Evolutionary conservation across 2,329 filamentous ascomycete genomes (phyloP).

Genomic region (Colletotrichum camelliae): DNA sequence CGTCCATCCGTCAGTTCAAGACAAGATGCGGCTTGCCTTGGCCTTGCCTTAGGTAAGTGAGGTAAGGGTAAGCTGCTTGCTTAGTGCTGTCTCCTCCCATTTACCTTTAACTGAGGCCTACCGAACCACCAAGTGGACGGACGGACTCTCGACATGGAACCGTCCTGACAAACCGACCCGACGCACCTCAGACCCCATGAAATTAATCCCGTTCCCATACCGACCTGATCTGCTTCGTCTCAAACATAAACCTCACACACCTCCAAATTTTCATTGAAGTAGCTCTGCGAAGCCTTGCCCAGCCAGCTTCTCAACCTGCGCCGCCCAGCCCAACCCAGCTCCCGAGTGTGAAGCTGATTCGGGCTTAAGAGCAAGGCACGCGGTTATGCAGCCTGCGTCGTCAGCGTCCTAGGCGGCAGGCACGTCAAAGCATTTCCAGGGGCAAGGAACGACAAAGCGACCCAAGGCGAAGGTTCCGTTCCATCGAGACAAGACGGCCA

Average conservation of each 20-base stretch:
- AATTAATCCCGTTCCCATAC: slow-evolving; percentile 16
- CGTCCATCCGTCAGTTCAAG: background rate
- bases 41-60: background rate
- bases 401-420: slow-evolving; percentile 12
- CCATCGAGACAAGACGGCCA: background rate
- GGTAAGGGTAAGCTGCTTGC: slow-evolving; percentile 13
- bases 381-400: slow-evolving; percentile 14
- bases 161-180: slow-evolving; percentile 7
- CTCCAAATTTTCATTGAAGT: background rate
- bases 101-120: slow-evolving; percentile 6
- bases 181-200: slow-evolving; percentile 14
- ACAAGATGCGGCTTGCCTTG: background rate
- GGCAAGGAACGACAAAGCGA: background rate
- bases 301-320: background rate
- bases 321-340: background rate
- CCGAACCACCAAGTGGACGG: slow-evolving; percentile 2
- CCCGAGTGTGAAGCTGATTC: background rate
- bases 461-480: background rate
- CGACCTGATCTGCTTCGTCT: slow-evolving; percentile 8
- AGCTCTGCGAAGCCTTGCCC: background rate
- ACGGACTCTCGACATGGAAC: slow-evolving; percentile 4
- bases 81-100: background rate
- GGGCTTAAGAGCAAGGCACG: background rate
- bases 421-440: slow-evolving; percentile 1
- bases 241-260: slow-evolving; percentile 18